phyloP scores from a whole-genome alignment of 2,329 filamentous ascomycete species.

The Phialophora verrucosa region DNA sequence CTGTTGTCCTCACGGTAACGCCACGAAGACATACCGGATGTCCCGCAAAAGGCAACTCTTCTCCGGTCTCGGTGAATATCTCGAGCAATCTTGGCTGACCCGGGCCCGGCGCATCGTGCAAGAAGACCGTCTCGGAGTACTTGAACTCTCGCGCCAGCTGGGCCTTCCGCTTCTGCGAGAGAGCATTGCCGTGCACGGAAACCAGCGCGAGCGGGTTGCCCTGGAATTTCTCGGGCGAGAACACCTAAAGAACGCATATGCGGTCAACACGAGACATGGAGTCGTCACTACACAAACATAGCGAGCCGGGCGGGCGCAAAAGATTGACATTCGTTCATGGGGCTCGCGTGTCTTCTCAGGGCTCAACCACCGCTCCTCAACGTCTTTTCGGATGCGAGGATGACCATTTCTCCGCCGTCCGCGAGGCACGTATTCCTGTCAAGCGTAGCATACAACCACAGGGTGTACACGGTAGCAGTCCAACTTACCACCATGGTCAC shows the following conservation, averaged over 20 bases:
- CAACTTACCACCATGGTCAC: slow-evolving; percentile 36
- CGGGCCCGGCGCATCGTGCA: slow-evolving; percentile 55
- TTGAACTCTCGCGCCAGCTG: slow-evolving; percentile 67
- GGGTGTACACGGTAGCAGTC: background rate
- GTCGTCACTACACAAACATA: background rate
- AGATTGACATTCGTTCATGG: too few species aligned
- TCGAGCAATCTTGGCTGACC: slow-evolving; percentile 56
- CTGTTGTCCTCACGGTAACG: background rate
- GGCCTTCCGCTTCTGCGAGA: slow-evolving; percentile 63
- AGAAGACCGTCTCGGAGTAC: slow-evolving; percentile 68
- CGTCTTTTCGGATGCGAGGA: background rate
- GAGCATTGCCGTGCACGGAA: slow-evolving; percentile 53
- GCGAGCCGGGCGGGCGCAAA: too few species aligned
- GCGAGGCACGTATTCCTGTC: background rate
- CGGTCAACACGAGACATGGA: background rate
- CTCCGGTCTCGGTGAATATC: slow-evolving; percentile 61
- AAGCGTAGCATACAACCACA: background rate
- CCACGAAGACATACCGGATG: slow-evolving; percentile 53
- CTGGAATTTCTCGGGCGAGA: slow-evolving; percentile 54
- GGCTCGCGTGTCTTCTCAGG: too few species aligned
- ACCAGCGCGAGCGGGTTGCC: slow-evolving; percentile 69
- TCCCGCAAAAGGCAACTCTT: slow-evolving; percentile 66
- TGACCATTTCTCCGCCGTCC: background rate
- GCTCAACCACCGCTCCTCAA: too few species aligned
- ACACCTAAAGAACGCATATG: slow-evolving; percentile 45